These are phyloP conservation scores for Schizophyllum amplum DNA, from an alignment of 1,284 basidiomycete genomes.

Conservation along the genomic window DNA sequence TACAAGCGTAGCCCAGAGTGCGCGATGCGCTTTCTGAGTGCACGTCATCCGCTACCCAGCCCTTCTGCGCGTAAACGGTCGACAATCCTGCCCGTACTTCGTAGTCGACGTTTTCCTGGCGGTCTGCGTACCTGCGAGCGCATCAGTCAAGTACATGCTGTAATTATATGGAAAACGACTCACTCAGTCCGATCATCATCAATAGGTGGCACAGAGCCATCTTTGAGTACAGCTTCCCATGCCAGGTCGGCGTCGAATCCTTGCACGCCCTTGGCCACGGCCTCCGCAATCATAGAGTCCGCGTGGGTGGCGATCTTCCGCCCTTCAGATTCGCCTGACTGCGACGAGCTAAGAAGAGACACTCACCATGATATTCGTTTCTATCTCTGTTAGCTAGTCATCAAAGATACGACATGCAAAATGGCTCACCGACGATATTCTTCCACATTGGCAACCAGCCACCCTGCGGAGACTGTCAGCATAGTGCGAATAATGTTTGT, in stretches of 20 bases:
- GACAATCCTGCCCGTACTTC: slow-evolving; percentile 77
- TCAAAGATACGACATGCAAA: background rate
- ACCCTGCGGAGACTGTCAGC: slow-evolving; percentile 32
- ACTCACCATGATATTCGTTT: slow-evolving; percentile 65
- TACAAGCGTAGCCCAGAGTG: slow-evolving; percentile 75
- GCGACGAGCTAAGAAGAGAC: background rate
- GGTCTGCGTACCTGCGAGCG: slow-evolving; percentile 52
- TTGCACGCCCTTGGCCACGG: slow-evolving; percentile 55
- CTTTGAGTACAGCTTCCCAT: slow-evolving; percentile 71
- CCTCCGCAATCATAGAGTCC: slow-evolving; percentile 76
- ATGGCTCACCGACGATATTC: slow-evolving; percentile 60
- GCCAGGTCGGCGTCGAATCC: slow-evolving; percentile 61
- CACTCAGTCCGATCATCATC: slow-evolving; percentile 53
- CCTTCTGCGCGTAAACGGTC: slow-evolving; percentile 54
- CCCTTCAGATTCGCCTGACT: background rate
- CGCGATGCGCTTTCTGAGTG: slow-evolving; percentile 75
- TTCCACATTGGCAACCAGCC: slow-evolving; percentile 92
- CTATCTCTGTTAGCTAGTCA: slow-evolving; percentile 21
- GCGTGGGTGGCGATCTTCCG: slow-evolving; percentile 70
- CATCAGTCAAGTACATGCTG: background rate
- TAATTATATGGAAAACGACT: slow-evolving; percentile 6
- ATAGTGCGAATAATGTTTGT: background rate
- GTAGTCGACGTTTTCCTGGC: slow-evolving; percentile 74
- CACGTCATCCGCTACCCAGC: slow-evolving; percentile 74
- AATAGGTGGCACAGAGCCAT: slow-evolving; percentile 61